Evolutionary conservation across 2,329 filamentous ascomycete species (phyloP), one percentile per base, ranked within the genome.

Genomic region (Cryphonectria carpinicola): DNA sequence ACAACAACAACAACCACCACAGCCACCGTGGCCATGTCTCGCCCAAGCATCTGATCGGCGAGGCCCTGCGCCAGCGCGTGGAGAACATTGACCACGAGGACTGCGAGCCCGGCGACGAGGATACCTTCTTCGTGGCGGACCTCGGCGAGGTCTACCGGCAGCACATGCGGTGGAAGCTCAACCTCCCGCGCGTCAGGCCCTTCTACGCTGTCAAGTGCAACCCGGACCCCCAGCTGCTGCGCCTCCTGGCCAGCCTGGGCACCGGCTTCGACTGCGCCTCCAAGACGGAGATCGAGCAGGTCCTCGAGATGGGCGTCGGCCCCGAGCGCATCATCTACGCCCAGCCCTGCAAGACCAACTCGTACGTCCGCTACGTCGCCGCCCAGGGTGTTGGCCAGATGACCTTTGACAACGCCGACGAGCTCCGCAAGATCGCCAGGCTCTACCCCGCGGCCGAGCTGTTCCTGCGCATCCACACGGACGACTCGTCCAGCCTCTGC

Each of bases 141-240:
- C 90, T 99, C 78, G 96, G 96, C 83, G 94, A 98, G 85, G 93
- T 99, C 80, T 99, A 99, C 84, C 94, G 96, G 83, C 96, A 99
- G 89, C 95, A 98, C 79, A 86, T 98, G 81, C 93, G 95, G 83
- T 99, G 96, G 96, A 98, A 98, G 89, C 89, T 91, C 86, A 95
- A 97, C 80, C 86, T 99, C 79, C 89, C 91, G 76, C 92, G 95
- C 76, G 93, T 99, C 82, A 96, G 95, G 84, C 96, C 96, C 58
- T 98, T 98, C 79, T 99, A 98, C 84, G 95, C 95, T 76, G 95
- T 99, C 86, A 99, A 99, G 85, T 99, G 96, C 85, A 99, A 99
- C 87, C 95, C 95, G 39, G 95, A 99, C 83, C 89, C 91, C 65
- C 91, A 93, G 83, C 91, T 99, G 74, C 87, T 99, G 75, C 91